Base-by-base conservation (phyloP, 179 eudicot genomes). In the Silene vulgaris region DNA sequence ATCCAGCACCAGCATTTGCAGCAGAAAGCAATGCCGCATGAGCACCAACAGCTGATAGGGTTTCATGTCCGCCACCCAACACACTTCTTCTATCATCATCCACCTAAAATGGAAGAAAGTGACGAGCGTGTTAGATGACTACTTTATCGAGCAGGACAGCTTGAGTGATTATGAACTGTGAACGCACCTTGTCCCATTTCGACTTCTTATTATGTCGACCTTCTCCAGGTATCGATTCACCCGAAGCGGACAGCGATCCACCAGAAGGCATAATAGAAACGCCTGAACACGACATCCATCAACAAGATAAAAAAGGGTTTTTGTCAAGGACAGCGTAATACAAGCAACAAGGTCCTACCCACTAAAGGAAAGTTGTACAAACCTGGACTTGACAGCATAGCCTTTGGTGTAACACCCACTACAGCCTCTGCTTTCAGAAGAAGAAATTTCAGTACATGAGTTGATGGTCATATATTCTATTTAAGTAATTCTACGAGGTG, bases 151-250 rank as follows among this genome's bases (percentile, higher is more conserved):
- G 11, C 29, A 17, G 23, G 32, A 28, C 4, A 69, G 57, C 14
- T 17, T 45, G 19, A 76, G 19, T 19, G 12, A 50, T 3, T 60
- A 45, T 7, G 11, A 14, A 28, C 29, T 6, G 32, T 29, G 35
- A 29, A 17, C 11, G 30, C 79, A 94, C 99, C 97, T 90, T 92
- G 69, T 95, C 99, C 99, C 99, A 95, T 84, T 94, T 95, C 35
- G 99, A 92, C 78, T 95, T 95, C 86, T 90, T 92, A 80, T 87
- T 92, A 67, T 78, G 90, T 82, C 99, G 86, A 54, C 97, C 91
- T 71, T 88, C 98, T 71, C 94, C 86, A 52, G 79, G 20, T 64
- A 76, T 69, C 60, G 76, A 73, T 71, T 89, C 91, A 69, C 78
- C 81, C 63, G 88, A 78, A 73, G 81, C 84, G 40, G 88, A 57